These are phyloP conservation scores for Neonectria coccinea DNA, from an alignment of 2,329 filamentous ascomycete species.

Conservation along the genomic window DNA sequence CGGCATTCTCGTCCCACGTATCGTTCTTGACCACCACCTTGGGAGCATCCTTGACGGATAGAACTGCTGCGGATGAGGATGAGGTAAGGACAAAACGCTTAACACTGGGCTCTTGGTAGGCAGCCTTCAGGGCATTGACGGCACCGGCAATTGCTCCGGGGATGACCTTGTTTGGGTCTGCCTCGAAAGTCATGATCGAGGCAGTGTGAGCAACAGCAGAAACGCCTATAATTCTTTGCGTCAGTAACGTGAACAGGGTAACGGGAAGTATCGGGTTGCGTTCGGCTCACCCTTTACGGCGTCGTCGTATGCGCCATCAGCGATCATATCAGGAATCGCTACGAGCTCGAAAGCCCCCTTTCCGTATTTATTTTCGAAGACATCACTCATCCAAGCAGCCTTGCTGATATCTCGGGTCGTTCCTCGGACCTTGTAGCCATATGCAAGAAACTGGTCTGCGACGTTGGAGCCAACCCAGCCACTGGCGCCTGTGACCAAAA, in stretches of 20 bases:
- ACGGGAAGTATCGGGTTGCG: too few relatives aligned
- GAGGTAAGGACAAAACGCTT: conserved; percentile 51
- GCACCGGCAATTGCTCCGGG: conserved; percentile 46
- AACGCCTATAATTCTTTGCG: conserved; percentile 20
- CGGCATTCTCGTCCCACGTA: conserved; percentile 51
- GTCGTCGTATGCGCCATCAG: conserved; percentile 40
- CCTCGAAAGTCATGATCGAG: conserved; percentile 46
- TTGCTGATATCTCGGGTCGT: conserved; percentile 52
- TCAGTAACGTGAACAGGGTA: not conserved
- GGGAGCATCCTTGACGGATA: not conserved
- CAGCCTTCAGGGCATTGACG: conserved; percentile 48
- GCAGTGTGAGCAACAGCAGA: conserved; percentile 54
- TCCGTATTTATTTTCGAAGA: conserved; percentile 49
- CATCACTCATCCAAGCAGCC: conserved; percentile 44
- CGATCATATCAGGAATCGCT: conserved; percentile 49
- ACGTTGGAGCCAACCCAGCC: conserved; percentile 55
- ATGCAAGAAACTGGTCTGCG: conserved; percentile 49
- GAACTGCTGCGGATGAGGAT: conserved; percentile 12
- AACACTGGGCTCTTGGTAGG: conserved; percentile 48
- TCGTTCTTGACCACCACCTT: conserved; percentile 32
- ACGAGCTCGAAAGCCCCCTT: conserved; percentile 48
- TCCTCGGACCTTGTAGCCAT: conserved; percentile 57
- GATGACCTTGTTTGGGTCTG: conserved; percentile 55
- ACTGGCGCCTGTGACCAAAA: conserved; percentile 56
- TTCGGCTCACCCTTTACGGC: conserved; percentile 39